phyloP scores from a whole-genome alignment of 208 protist species.

The Crithidia acanthocephali region DNA sequence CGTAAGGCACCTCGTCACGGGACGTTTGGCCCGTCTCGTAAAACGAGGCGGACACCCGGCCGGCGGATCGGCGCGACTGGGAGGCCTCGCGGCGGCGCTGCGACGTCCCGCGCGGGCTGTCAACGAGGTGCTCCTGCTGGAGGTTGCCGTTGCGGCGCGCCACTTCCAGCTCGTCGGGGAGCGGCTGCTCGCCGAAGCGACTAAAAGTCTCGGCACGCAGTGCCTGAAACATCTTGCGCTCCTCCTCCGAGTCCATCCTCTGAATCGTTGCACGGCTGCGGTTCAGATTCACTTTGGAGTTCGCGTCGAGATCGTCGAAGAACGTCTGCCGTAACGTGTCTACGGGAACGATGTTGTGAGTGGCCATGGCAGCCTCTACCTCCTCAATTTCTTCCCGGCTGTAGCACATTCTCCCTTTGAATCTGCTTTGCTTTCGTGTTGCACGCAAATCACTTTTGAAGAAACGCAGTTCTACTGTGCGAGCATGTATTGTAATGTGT shows the following conservation, averaged over 20 bases:
- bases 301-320: conserved; percentile 59
- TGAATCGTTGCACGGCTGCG: conserved; percentile 19
- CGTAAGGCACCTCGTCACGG: conserved; percentile 8
- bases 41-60: not conserved
- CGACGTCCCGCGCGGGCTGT: conserved; percentile 9
- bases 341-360: conserved; percentile 35
- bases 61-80: conserved; percentile 2
- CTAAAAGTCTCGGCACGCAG: conserved; percentile 9
- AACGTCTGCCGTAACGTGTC: conserved; percentile 51
- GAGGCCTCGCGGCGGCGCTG: conserved; percentile 6
- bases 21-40: conserved; percentile 2
- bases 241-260: conserved; percentile 15
- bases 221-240: conserved; percentile 26
- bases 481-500: too few species aligned
- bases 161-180: not conserved
- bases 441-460: not conserved
- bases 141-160: not conserved
- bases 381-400: conserved; percentile 28
- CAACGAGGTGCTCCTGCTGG: conserved; percentile 7
- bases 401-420: too few species aligned
- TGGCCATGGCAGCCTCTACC: conserved; percentile 16
- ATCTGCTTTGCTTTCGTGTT: not conserved
- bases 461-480: not conserved
- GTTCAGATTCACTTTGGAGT: conserved; percentile 58
- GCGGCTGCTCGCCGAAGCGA: conserved; percentile 15